Conservation (phyloP, 768 basidiomycete species). For the Mycena albidolilacea region DNA sequence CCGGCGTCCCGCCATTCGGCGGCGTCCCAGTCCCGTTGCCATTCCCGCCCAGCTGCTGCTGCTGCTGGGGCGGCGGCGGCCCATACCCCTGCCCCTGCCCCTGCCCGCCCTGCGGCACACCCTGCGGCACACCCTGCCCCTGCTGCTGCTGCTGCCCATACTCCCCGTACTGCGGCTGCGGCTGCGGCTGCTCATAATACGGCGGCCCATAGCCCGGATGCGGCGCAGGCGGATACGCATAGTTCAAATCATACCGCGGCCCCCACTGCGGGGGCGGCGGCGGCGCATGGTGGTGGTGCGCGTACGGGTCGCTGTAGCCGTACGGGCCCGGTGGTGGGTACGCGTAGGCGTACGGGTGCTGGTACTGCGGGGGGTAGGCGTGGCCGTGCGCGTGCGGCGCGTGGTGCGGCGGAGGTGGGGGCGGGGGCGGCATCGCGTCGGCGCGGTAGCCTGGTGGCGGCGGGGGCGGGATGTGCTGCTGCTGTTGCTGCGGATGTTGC, state of each 20-base stretch:
- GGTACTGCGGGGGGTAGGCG: constrained; percentile 33
- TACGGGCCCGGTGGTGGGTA: constrained; percentile 32
- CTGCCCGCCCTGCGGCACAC: not conserved
- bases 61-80: constrained; percentile 12
- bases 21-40: not conserved
- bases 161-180: constrained; percentile 10
- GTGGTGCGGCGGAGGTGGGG: constrained; percentile 35
- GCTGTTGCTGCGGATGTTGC: constrained; percentile 39
- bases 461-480: constrained; percentile 39
- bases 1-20: constrained; percentile 2
- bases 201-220: constrained; percentile 11
- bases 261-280: constrained; percentile 38
- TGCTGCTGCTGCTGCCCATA: constrained; percentile 7
- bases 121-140: constrained; percentile 11
- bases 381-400: constrained; percentile 1
- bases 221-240: constrained; percentile 37
- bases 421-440: constrained; percentile 40
- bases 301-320: constrained; percentile 31
- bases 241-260: constrained; percentile 29
- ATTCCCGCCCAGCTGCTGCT: not conserved
- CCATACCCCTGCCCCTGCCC: not conserved
- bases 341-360: constrained; percentile 34
- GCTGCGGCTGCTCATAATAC: constrained; percentile 30
- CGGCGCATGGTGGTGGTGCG: constrained; percentile 37
- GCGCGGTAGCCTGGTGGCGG: constrained; percentile 40